Conservation (phyloP, 129 eudicot species). For the Mikania micrantha region DNA sequence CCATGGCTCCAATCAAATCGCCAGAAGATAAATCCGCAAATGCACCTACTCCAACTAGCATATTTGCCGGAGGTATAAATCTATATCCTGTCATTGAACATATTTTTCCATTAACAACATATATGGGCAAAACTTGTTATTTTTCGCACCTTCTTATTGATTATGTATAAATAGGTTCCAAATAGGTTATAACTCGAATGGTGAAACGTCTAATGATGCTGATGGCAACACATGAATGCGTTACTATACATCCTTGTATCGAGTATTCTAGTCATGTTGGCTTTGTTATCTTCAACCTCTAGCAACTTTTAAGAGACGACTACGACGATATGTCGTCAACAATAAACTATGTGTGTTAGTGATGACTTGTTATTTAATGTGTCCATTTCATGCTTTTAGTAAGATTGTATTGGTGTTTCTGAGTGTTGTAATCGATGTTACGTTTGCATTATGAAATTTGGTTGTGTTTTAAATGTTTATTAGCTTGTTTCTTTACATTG, state of each 20-base stretch:
- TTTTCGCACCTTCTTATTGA: not conserved
- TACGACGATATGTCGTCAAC: not conserved
- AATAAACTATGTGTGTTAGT: constrained; percentile 17
- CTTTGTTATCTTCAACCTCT: constrained; percentile 2
- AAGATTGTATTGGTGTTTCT: not conserved
- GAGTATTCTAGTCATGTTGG: not conserved
- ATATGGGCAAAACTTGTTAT: not conserved
- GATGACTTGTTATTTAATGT: constrained; percentile 1
- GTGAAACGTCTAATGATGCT: constrained; percentile 17
- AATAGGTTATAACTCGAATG: constrained; percentile 15
- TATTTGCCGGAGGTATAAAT: constrained; percentile 1
- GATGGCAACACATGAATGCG: not conserved
- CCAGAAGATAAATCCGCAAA: constrained; percentile 11
- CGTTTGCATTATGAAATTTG: not conserved
- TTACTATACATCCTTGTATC: not conserved
- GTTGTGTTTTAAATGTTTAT: not conserved
- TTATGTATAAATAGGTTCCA: constrained; percentile 20
- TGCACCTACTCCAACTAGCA: constrained; percentile 17
- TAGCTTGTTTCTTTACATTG: no score
- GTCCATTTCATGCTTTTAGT: not conserved
- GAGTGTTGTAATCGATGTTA: not conserved
- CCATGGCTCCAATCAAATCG: constrained; percentile 21
- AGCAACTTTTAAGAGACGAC: not conserved
- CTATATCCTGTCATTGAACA: not conserved
- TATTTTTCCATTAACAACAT: not conserved